Percentiles rank a stretch among this genome's conserved stretches.
Conservation (phyloP, 2,329 filamentous ascomycete species). For the Penicillium sp. region DNA sequence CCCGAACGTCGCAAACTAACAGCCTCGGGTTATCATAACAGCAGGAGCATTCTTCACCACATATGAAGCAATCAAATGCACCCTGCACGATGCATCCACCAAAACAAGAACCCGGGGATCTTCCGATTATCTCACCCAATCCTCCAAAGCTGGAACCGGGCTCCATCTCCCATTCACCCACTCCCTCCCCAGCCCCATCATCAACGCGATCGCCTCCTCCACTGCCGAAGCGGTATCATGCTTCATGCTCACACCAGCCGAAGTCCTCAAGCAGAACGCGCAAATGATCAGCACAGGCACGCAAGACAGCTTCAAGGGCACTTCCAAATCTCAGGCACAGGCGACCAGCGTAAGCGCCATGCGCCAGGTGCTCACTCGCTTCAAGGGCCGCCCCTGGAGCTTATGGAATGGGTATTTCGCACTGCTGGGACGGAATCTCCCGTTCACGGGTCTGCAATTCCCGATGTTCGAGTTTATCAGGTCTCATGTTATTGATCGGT, state of each 20-base stretch:
- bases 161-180: constrained; percentile 29
- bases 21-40: constrained; percentile 29
- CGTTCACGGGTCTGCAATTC: constrained; percentile 86
- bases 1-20: not conserved
- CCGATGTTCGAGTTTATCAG: constrained; percentile 79
- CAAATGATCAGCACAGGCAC: constrained; percentile 66
- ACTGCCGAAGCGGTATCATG: constrained; percentile 82
- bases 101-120: constrained; percentile 15
- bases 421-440: constrained; percentile 77
- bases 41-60: constrained; percentile 88
- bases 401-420: constrained; percentile 75
- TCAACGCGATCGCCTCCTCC: constrained; percentile 73
- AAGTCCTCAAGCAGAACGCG: constrained; percentile 92
- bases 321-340: not conserved
- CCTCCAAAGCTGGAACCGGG: not conserved
- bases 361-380: constrained; percentile 58
- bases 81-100: constrained; percentile 56
- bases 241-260: constrained; percentile 81
- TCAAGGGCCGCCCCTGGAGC: constrained; percentile 57
- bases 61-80: constrained; percentile 74
- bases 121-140: not conserved
- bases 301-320: not conserved
- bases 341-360: constrained; percentile 48
- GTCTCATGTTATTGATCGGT: constrained; percentile 50
- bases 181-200: constrained; percentile 65